Percentiles rank a stretch among this genome's conserved stretches.
Conservation (phyloP, 495 filamentous ascomycete genomes). For the Aspergillus asperescens region DNA sequence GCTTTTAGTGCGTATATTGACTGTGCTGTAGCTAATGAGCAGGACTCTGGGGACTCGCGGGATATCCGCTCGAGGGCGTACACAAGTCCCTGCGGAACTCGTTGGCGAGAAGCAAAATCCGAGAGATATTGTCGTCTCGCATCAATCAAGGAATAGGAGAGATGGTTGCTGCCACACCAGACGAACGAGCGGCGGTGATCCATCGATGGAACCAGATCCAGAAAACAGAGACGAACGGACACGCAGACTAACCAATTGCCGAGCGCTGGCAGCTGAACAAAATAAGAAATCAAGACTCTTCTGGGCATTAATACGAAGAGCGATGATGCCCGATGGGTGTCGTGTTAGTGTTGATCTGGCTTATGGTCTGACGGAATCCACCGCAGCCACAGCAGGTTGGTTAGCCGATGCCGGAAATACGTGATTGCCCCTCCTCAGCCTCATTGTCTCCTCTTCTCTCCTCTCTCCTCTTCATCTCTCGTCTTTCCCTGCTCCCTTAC, state of each 20-base stretch:
- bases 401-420: not conserved
- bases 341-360: too few species aligned
- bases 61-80: conserved; percentile 70
- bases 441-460: not conserved
- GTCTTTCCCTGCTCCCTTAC: not conserved
- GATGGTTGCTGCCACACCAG: conserved; percentile 17
- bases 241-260: not conserved
- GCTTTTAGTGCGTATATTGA: not conserved
- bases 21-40: too few species aligned
- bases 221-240: not conserved
- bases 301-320: too few species aligned
- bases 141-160: conserved; percentile 69
- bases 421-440: conserved; percentile 3
- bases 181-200: conserved; percentile 20
- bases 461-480: not conserved
- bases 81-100: conserved; percentile 65
- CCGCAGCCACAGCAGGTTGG: not conserved
- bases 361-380: too few species aligned
- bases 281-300: too few species aligned
- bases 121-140: conserved; percentile 67
- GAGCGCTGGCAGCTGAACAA: too few species aligned
- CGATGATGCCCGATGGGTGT: too few species aligned
- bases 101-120: conserved; percentile 57
- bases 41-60: conserved; percentile 59
- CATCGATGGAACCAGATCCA: conserved; percentile 14